Conservation (phyloP, 352 stramenopile species). For the Phytophthora citricola region DNA sequence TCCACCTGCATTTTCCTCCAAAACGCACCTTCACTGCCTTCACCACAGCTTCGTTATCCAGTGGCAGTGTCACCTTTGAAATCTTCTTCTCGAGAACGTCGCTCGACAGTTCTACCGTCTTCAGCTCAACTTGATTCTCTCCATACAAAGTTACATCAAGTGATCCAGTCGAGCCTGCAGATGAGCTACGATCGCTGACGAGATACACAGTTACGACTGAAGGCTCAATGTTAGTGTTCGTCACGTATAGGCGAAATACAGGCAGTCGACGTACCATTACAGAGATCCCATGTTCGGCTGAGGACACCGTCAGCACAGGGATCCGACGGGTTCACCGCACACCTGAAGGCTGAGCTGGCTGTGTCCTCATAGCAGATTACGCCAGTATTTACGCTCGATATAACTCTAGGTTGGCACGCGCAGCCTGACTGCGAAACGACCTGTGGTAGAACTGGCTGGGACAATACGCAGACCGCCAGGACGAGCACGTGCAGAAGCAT, state of each 20-base stretch:
- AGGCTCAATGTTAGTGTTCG: neutral
- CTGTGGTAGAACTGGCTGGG: constrained; percentile 2
- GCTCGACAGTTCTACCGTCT: constrained; percentile 10
- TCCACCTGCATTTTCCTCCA: neutral
- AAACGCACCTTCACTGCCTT: constrained; percentile 19
- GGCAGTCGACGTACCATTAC: constrained; percentile 34
- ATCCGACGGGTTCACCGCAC: constrained; percentile 28
- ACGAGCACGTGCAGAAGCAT: constrained; percentile 5
- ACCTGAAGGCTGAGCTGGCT: constrained; percentile 17
- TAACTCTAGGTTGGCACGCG: constrained; percentile 26
- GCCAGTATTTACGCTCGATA: constrained; percentile 2
- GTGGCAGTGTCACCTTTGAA: constrained; percentile 17
- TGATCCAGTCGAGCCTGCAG: constrained; percentile 1
- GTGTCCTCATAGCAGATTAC: constrained; percentile 29
- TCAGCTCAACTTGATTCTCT: constrained; percentile 21
- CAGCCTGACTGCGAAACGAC: constrained; percentile 39
- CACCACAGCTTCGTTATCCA: constrained; percentile 14
- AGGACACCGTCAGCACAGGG: constrained; percentile 19
- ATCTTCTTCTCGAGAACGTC: constrained; percentile 17
- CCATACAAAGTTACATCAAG: constrained; percentile 33
- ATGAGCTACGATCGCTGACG: constrained; percentile 22
- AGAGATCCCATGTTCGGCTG: constrained; percentile 38
- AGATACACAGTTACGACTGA: constrained; percentile 45
- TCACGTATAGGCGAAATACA: too few species aligned
- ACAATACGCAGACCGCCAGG: neutral